phyloP scores from a whole-genome alignment of 306 rosid species.

The Acacia confusa region DNA sequence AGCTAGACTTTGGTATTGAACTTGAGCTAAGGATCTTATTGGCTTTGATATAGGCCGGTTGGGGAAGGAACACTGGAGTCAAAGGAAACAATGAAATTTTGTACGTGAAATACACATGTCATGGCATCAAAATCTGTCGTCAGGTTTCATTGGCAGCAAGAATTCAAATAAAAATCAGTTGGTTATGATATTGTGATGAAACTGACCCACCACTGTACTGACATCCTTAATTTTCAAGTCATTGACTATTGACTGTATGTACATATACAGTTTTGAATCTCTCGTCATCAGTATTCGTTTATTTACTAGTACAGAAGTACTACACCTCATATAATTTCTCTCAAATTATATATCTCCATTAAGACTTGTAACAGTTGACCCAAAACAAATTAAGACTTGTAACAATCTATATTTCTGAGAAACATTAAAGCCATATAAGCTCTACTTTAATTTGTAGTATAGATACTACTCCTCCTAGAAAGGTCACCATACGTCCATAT shows the following conservation, averaged over 20 bases:
- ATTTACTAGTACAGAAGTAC: background rate
- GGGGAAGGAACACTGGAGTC: slow-evolving; percentile 28
- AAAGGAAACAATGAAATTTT: slow-evolving; percentile 16
- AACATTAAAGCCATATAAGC: background rate
- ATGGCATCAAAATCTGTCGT: slow-evolving; percentile 15
- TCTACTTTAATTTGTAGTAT: background rate
- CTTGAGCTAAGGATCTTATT: background rate
- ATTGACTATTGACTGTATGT: slow-evolving; percentile 34
- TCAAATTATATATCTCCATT: background rate
- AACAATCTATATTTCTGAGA: background rate
- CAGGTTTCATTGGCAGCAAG: slow-evolving; percentile 30
- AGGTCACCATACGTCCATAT: slow-evolving; percentile 21
- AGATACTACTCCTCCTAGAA: background rate
- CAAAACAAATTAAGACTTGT: background rate
- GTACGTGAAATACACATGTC: background rate
- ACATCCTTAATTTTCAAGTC: slow-evolving; percentile 38
- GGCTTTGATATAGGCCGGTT: slow-evolving; percentile 23
- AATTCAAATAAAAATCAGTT: slow-evolving; percentile 39
- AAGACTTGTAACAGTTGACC: background rate
- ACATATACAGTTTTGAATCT: too few species aligned
- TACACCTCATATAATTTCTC: background rate
- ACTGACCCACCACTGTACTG: slow-evolving; percentile 7
- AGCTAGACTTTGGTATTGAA: background rate
- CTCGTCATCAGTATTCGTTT: background rate
- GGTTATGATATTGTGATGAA: slow-evolving; percentile 49